Conservation (phyloP, 2,329 filamentous ascomycete genomes). For the Ceratocystiopsis sp. region DNA sequence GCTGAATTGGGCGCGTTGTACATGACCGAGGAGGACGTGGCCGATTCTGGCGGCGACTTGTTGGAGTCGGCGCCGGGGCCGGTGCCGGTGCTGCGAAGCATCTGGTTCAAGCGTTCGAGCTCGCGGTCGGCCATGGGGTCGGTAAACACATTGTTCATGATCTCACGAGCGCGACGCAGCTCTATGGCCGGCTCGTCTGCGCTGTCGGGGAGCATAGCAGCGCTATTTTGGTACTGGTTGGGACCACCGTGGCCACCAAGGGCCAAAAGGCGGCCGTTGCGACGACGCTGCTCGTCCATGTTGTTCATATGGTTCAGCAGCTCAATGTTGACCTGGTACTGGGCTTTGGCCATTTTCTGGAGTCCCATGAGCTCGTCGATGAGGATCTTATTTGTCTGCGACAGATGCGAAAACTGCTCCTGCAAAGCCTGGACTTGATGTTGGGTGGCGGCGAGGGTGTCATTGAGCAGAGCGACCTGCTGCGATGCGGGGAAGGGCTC, state of each 20-base stretch:
- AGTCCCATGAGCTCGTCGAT: constrained; percentile 43
- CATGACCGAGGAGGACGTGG: constrained; percentile 31
- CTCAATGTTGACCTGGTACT: constrained; percentile 40
- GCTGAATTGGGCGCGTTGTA: constrained; percentile 29
- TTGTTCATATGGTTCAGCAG: constrained; percentile 38
- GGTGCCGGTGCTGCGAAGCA: constrained; percentile 21
- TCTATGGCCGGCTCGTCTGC: constrained; percentile 31
- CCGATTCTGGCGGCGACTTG: constrained; percentile 33
- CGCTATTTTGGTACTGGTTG: constrained; percentile 20
- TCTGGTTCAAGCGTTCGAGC: constrained; percentile 36
- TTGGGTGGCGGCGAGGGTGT: constrained; percentile 75
- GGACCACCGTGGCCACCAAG: constrained; percentile 22
- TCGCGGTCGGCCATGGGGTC: constrained; percentile 36
- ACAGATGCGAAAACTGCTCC: constrained; percentile 66
- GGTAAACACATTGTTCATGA: constrained; percentile 34
- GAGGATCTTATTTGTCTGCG: constrained; percentile 43
- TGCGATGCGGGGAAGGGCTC: constrained; percentile 68
- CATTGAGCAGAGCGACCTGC: constrained; percentile 77
- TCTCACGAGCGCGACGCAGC: constrained; percentile 38
- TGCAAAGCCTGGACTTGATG: constrained; percentile 82
- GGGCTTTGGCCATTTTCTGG: constrained; percentile 42
- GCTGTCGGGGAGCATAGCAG: constrained; percentile 24
- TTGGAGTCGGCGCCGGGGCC: constrained; percentile 14
- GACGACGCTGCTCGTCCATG: constrained; percentile 25
- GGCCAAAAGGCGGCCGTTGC: constrained; percentile 22